A percentile compares a stretch with the other conserved stretches of the same genome.
Evolutionary conservation across 2,329 filamentous ascomycete species (phyloP).

Genomic region (Daldinia sp.): DNA sequence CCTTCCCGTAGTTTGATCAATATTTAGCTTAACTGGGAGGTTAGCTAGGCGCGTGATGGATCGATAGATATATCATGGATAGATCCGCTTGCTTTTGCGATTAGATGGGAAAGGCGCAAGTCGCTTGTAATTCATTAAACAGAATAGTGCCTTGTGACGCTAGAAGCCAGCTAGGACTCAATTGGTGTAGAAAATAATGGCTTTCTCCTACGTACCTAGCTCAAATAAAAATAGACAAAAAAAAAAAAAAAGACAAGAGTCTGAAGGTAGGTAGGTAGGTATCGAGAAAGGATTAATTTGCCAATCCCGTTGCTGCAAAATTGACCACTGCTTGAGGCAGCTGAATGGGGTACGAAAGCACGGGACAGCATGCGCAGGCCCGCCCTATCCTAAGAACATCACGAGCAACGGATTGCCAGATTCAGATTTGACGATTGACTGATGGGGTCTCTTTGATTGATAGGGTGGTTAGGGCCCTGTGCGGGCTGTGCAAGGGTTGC

Average conservation of each 20-base stretch:
- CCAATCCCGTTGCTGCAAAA: constrained; percentile 24
- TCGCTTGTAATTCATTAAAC: constrained; percentile 24
- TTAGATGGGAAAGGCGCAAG: constrained; percentile 45
- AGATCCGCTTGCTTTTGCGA: constrained; percentile 22
- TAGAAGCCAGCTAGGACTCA: neutral
- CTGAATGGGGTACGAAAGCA: constrained; percentile 8
- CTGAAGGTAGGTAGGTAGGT: neutral
- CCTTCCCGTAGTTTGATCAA: constrained; percentile 14
- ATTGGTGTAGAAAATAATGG: neutral
- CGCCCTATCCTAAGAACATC: constrained; percentile 36
- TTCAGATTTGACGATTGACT: constrained; percentile 24
- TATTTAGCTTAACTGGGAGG: constrained; percentile 10
- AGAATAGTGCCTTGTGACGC: constrained; percentile 10
- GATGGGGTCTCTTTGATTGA: constrained; percentile 23
- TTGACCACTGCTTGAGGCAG: constrained; percentile 32
- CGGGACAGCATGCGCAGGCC: constrained; percentile 22
- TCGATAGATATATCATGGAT: constrained; percentile 32
- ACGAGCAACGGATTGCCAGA: constrained; percentile 30
- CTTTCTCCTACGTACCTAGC: constrained; percentile 18
- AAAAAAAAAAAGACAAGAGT: constrained; percentile 13
- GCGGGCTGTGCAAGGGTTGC: constrained; percentile 42
- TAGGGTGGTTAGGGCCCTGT: constrained; percentile 32
- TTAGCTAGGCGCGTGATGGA: constrained; percentile 18
- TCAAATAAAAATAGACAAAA: neutral
- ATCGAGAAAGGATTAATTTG: constrained; percentile 7